A percentile compares a stretch with the other conserved stretches of the same genome.
These are phyloP conservation scores for Meyerozyma sp. DNA, from an alignment of 1,139 yeast species.

Conservation along the genomic window DNA sequence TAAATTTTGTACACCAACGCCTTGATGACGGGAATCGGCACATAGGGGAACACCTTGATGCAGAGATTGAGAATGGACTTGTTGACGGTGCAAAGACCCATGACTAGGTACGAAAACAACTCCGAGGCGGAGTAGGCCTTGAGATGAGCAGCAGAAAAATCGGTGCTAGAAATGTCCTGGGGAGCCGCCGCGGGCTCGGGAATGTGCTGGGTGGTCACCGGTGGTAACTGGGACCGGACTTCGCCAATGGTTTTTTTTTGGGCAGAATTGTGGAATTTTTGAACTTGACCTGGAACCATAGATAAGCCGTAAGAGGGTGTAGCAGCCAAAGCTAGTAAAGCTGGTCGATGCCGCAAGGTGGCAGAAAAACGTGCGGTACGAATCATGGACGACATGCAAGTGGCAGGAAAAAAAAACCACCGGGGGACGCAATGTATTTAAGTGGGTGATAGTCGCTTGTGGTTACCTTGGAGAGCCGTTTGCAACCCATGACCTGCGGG, in stretches of 20 bases:
- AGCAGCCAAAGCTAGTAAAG: neutral
- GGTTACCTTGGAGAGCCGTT: neutral
- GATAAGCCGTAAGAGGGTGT: neutral
- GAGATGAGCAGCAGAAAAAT: constrained; percentile 21
- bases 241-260: constrained; percentile 13
- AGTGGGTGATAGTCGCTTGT: neutral
- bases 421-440: neutral
- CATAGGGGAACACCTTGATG: constrained; percentile 65
- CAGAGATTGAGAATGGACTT: constrained; percentile 56
- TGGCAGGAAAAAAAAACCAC: neutral
- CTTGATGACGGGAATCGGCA: constrained; percentile 69
- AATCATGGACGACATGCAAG: neutral
- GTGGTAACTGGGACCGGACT: constrained; percentile 6
- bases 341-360: constrained; percentile 1
- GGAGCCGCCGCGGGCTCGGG: constrained; percentile 4
- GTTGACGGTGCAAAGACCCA: constrained; percentile 63
- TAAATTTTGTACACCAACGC: constrained; percentile 74
- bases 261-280: constrained; percentile 11
- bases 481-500: constrained; percentile 2
- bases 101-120: constrained; percentile 56
- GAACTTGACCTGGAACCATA: neutral
- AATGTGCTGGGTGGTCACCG: constrained; percentile 5
- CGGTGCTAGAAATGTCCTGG: constrained; percentile 2
- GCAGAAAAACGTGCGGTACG: neutral
- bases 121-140: constrained; percentile 33